Evolutionary conservation across 1,139 yeast genomes (phyloP).

Genomic region (Scheffersomyces quercinus): DNA sequence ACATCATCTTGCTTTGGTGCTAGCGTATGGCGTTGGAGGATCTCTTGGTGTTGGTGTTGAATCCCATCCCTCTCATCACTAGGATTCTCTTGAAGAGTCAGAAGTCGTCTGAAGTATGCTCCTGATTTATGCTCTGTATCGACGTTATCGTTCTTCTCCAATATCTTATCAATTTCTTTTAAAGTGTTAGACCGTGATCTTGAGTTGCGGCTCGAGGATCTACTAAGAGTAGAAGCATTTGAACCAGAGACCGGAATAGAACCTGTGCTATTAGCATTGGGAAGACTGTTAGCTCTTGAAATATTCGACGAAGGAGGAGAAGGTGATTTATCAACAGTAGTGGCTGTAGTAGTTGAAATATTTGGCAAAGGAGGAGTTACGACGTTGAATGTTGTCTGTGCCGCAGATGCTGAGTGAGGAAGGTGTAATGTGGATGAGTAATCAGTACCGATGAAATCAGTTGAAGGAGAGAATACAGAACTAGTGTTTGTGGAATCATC

Average conservation of each 20-base stretch:
- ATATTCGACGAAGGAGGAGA: constrained; percentile 14
- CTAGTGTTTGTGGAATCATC: not conserved
- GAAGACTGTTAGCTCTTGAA: constrained; percentile 4
- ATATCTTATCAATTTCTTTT: constrained; percentile 39
- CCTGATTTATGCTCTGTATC: constrained; percentile 54
- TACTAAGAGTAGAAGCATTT: constrained; percentile 11
- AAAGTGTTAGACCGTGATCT: constrained; percentile 43
- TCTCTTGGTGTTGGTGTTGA: not conserved
- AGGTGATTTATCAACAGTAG: constrained; percentile 16
- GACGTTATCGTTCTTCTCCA: constrained; percentile 42
- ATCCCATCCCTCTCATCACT: constrained; percentile 22
- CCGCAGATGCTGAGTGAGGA: constrained; percentile 26
- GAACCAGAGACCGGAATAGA: constrained; percentile 3
- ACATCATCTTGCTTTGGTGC: not conserved
- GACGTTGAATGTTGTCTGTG: constrained; percentile 25
- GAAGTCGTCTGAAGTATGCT: constrained; percentile 70
- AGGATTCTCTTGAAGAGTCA: constrained; percentile 67
- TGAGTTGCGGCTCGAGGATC: constrained; percentile 15
- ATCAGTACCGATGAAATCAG: constrained; percentile 4
- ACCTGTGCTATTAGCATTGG: constrained; percentile 6
- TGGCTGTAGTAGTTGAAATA: constrained; percentile 18
- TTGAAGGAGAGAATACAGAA: not conserved
- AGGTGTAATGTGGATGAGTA: constrained; percentile 7
- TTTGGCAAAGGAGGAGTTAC: constrained; percentile 18
- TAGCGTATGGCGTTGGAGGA: not conserved